Evolutionary conservation across 345 rosid species (phyloP).

Genomic region (Euphorbia lathyris): DNA sequence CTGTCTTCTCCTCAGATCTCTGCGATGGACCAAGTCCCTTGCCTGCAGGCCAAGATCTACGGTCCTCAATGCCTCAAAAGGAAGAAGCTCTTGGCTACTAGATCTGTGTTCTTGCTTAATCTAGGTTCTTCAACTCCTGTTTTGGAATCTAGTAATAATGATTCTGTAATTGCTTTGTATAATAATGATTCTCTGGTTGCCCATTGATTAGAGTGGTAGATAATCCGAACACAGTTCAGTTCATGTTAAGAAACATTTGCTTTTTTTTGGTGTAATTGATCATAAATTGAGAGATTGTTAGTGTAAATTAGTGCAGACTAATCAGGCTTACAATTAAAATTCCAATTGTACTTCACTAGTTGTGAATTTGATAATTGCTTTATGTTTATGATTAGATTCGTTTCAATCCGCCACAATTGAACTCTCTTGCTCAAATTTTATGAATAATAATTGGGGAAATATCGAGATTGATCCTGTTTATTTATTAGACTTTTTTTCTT

Average conservation of each 20-base stretch:
- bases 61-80: slow-evolving; percentile 42
- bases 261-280: neutral
- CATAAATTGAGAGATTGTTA: slow-evolving; percentile 1
- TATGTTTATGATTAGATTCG: too few species aligned
- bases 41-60: slow-evolving; percentile 32
- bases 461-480: neutral
- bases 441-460: neutral
- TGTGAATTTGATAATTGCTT: neutral
- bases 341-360: neutral
- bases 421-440: too few species aligned
- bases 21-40: slow-evolving; percentile 37
- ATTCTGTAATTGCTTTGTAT: slow-evolving; percentile 24
- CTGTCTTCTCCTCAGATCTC: slow-evolving; percentile 17
- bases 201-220: slow-evolving; percentile 35
- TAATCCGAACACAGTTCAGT: neutral
- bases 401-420: neutral
- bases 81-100: slow-evolving; percentile 52
- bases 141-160: slow-evolving; percentile 25
- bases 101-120: slow-evolving; percentile 32
- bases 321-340: neutral
- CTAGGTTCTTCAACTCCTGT: slow-evolving; percentile 20
- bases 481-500: too few species aligned
- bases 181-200: slow-evolving; percentile 42
- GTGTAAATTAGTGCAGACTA: neutral
- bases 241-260: neutral